Conservation (phyloP, 1,284 basidiomycete species). For the Naganishia liquefaciens region DNA sequence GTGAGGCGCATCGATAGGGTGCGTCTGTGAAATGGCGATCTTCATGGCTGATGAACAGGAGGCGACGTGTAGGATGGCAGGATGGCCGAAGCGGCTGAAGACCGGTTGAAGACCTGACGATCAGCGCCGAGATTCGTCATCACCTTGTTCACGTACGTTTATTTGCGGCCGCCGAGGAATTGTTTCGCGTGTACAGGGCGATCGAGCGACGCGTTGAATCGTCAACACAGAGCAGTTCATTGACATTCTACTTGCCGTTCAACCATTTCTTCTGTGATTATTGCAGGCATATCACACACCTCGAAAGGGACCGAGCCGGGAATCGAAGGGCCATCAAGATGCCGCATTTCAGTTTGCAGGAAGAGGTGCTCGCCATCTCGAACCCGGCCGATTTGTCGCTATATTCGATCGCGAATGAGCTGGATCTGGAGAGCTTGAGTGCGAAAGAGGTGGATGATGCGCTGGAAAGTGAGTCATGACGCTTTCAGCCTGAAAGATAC, state of each 20-base stretch:
- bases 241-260: conserved; percentile 1
- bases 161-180: not conserved
- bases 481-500: conserved; percentile 19
- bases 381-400: conserved; percentile 56
- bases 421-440: conserved; percentile 61
- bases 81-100: too few relatives aligned
- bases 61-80: too few relatives aligned
- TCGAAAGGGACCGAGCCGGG: not conserved
- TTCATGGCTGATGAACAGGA: not conserved
- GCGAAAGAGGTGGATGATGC: conserved; percentile 54
- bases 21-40: conserved; percentile 50
- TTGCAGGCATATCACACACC: not conserved
- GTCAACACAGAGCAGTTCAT: conserved; percentile 12
- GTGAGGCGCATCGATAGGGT: conserved; percentile 38
- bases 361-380: conserved; percentile 65
- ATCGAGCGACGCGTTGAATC: not conserved
- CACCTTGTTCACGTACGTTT: too few relatives aligned
- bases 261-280: not conserved
- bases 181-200: not conserved
- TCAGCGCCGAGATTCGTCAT: not conserved
- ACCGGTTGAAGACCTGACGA: too few relatives aligned
- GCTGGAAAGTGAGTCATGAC: conserved; percentile 59
- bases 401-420: conserved; percentile 66
- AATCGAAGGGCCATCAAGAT: conserved; percentile 34
- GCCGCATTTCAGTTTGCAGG: conserved; percentile 68